Evolutionary conservation across 441 rosid species (phyloP).

Genomic region (Erodium chrysanthum): DNA sequence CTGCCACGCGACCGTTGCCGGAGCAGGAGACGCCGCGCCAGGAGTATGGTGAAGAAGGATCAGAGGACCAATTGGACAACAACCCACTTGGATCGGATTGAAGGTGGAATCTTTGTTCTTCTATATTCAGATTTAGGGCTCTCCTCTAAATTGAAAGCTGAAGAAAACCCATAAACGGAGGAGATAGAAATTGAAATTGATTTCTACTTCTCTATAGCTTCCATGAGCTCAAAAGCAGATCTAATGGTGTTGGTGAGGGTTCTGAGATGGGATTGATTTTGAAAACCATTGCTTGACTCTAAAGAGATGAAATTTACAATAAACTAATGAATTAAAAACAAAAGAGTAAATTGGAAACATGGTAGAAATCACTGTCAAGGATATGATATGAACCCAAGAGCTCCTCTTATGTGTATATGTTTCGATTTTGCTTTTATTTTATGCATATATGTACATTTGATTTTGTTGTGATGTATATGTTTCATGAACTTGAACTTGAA

Average conservation of each 20-base stretch:
- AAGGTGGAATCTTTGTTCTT: not conserved
- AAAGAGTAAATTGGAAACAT: not conserved
- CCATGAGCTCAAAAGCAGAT: slow-evolving; percentile 19
- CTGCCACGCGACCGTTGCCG: slow-evolving; percentile 33
- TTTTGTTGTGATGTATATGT: no score
- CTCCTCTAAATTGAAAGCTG: no score
- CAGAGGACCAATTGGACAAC: slow-evolving; percentile 45
- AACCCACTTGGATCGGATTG: slow-evolving; percentile 44
- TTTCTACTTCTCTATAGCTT: not conserved
- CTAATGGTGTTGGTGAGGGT: no score
- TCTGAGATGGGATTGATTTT: not conserved
- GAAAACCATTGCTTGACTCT: slow-evolving; percentile 10
- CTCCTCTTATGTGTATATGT: no score
- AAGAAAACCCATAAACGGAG: not conserved
- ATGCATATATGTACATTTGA: no score
- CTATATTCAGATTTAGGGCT: not conserved
- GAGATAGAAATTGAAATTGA: not conserved
- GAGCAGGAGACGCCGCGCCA: slow-evolving; percentile 74
- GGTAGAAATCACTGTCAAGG: slow-evolving; percentile 19
- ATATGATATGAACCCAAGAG: no score
- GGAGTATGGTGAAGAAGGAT: slow-evolving; percentile 42
- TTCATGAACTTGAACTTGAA: no score
- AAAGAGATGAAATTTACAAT: slow-evolving; percentile 12
- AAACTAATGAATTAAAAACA: not conserved
- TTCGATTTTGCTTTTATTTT: no score